Percentiles rank a stretch among this genome's conserved stretches.
phyloP scores from a whole-genome alignment of 225 moss, liverwort and hornwort genomes.

The Marchantia polymorpha region DNA sequence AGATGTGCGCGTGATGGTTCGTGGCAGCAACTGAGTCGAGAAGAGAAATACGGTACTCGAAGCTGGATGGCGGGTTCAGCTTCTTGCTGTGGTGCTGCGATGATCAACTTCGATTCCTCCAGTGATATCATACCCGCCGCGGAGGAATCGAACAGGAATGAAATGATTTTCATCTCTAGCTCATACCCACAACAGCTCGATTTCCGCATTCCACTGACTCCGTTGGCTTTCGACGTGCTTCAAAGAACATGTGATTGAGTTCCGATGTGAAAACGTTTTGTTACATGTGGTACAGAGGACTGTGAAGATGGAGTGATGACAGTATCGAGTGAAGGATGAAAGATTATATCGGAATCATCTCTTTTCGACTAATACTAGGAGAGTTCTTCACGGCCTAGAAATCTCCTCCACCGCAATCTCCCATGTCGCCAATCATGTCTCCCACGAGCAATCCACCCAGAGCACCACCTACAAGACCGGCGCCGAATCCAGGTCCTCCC shows the following conservation, averaged over 20 bases:
- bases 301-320: neutral
- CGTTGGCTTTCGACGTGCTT: neutral
- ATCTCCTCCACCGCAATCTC: conserved; percentile 8
- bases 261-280: too few species aligned
- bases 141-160: neutral
- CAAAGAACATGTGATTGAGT: neutral
- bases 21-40: neutral
- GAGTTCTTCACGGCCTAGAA: neutral
- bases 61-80: neutral
- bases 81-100: neutral
- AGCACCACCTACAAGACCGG: conserved; percentile 8
- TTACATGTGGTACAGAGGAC: too few species aligned
- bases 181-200: neutral
- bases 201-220: neutral
- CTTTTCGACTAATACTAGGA: neutral
- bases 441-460: conserved; percentile 14
- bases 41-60: neutral
- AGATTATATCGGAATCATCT: neutral
- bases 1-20: neutral
- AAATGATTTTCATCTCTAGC: neutral
- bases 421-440: conserved; percentile 9
- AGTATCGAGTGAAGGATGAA: neutral
- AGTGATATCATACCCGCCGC: neutral
- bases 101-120: neutral
- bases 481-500: conserved; percentile 4